These are phyloP conservation scores for Geotrichum restrictum DNA, from an alignment of 1,139 yeast species.

Conservation along the genomic window DNA sequence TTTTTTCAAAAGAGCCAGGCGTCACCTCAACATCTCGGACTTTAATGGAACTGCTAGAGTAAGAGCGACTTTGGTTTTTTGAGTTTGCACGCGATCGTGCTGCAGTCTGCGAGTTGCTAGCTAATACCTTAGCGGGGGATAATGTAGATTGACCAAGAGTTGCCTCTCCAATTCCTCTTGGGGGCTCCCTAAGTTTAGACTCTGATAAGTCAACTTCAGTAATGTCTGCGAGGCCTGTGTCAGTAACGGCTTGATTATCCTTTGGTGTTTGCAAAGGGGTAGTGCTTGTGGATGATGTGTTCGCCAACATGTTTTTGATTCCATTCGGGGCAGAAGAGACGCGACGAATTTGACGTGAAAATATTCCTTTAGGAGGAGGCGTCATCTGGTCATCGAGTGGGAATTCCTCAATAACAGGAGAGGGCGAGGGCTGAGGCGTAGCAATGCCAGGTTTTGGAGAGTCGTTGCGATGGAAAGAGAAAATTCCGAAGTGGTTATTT, in stretches of 20 bases:
- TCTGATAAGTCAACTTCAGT: slow-evolving; percentile 20
- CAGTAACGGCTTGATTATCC: slow-evolving; percentile 4
- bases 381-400: slow-evolving; percentile 5
- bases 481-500: slow-evolving; percentile 29
- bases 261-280: slow-evolving; percentile 17
- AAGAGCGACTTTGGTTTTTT: slow-evolving; percentile 46
- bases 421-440: neutral
- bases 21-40: slow-evolving; percentile 75
- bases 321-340: slow-evolving; percentile 81
- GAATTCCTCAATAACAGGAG: neutral
- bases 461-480: slow-evolving; percentile 19
- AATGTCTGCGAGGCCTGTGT: slow-evolving; percentile 14
- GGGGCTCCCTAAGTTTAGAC: slow-evolving; percentile 1
- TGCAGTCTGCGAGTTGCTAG: slow-evolving; percentile 15
- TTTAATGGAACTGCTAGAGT: slow-evolving; percentile 64
- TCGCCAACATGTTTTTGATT: slow-evolving; percentile 34
- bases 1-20: slow-evolving; percentile 82
- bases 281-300: slow-evolving; percentile 18
- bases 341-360: slow-evolving; percentile 58
- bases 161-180: neutral
- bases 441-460: slow-evolving; percentile 8
- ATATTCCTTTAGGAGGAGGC: slow-evolving; percentile 36
- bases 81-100: slow-evolving; percentile 38
- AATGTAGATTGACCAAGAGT: neutral
- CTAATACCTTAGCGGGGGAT: slow-evolving; percentile 10